Conservation (phyloP, 129 eudicot genomes). For the Oenanthe sinensis region DNA sequence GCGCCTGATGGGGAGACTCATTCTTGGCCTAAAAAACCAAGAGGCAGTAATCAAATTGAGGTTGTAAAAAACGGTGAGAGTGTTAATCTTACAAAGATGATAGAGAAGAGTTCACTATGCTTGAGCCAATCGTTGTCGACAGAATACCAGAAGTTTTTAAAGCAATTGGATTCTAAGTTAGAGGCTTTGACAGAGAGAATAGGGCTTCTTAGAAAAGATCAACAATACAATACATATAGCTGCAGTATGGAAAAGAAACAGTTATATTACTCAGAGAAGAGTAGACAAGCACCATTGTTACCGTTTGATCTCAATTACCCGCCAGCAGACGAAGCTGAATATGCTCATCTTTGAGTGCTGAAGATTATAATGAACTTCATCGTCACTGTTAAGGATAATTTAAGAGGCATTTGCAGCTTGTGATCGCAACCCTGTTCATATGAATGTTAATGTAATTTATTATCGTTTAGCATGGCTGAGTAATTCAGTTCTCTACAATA, state of each 20-base stretch:
- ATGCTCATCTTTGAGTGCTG: background rate
- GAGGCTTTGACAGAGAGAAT: background rate
- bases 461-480: too few relatives aligned
- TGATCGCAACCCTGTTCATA: too few relatives aligned
- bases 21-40: too few relatives aligned
- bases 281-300: background rate
- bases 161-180: background rate
- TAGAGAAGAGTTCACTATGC: too few relatives aligned
- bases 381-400: too few relatives aligned
- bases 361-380: background rate
- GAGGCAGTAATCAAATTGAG: background rate
- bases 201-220: background rate
- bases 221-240: background rate
- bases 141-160: background rate
- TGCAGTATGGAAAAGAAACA: background rate
- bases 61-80: background rate
- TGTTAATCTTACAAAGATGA: background rate
- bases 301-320: slow-evolving; percentile 5
- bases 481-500: too few relatives aligned
- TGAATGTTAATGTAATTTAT: too few relatives aligned
- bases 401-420: too few relatives aligned
- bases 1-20: background rate
- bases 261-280: background rate
- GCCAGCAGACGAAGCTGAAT: background rate
- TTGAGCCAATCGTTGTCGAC: background rate